Conservation (phyloP, 2,329 filamentous ascomycete species). For the Neocatenulostroma microsporum region DNA sequence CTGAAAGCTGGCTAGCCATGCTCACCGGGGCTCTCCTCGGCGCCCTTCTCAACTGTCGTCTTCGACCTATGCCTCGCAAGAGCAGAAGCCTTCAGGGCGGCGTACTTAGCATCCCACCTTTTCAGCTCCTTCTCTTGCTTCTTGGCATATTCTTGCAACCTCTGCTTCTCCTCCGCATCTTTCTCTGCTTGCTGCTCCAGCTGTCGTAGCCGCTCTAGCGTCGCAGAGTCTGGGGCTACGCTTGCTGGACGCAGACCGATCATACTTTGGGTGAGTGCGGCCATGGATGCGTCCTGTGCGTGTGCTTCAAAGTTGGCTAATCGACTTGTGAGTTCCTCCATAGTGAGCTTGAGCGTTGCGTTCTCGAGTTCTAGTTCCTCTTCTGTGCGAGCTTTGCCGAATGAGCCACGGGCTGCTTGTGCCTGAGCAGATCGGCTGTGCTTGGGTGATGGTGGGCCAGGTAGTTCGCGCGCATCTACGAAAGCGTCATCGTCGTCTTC, state of each 20-base stretch:
- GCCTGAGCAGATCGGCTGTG: constrained; percentile 30
- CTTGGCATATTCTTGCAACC: constrained; percentile 53
- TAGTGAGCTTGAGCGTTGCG: constrained; percentile 69
- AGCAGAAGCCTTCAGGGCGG: constrained; percentile 60
- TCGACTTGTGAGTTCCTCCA: constrained; percentile 77
- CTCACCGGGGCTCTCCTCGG: not conserved
- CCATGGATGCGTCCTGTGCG: constrained; percentile 66
- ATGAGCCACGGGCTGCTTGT: constrained; percentile 28
- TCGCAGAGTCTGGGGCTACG: constrained; percentile 11
- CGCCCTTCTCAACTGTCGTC: not conserved
- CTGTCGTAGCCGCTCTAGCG: constrained; percentile 20
- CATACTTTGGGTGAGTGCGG: constrained; percentile 76
- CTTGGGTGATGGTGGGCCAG: constrained; percentile 35
- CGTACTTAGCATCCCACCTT: constrained; percentile 60
- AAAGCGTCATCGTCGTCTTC: constrained; percentile 71
- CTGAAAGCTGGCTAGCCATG: no score
- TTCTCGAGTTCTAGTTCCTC: constrained; percentile 91
- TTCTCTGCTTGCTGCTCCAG: constrained; percentile 59
- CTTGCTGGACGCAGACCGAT: constrained; percentile 37
- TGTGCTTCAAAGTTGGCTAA: constrained; percentile 92
- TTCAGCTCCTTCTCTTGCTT: constrained; percentile 55
- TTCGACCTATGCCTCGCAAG: constrained; percentile 9
- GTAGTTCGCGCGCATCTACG: constrained; percentile 73
- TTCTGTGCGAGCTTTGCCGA: constrained; percentile 53
- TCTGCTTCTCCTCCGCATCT: constrained; percentile 53